phyloP scores from a whole-genome alignment of 108 stramenopile species.

The Cyclotella choctawhatcheeana region DNA sequence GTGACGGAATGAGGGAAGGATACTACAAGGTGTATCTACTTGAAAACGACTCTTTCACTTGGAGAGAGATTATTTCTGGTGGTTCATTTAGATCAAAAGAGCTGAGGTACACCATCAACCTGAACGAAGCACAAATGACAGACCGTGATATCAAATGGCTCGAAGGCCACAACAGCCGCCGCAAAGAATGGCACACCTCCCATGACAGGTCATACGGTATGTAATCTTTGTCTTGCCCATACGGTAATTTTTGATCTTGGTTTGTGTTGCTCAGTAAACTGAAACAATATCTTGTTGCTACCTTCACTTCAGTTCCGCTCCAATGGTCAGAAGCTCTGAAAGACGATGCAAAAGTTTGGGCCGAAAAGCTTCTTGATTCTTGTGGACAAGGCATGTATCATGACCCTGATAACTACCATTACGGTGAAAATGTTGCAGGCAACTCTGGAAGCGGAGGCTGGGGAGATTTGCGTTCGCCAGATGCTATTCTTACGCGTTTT shows the following conservation, averaged over 20 bases:
- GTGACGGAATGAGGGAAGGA: not conserved
- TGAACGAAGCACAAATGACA: slow-evolving; percentile 23
- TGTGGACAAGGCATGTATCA: slow-evolving; percentile 48
- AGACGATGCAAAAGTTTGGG: slow-evolving; percentile 32
- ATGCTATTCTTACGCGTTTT: slow-evolving; percentile 28
- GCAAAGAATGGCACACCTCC: slow-evolving; percentile 19
- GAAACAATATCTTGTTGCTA: too few species aligned
- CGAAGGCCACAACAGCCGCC: slow-evolving; percentile 16
- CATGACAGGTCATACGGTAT: slow-evolving; percentile 14
- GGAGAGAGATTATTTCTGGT: slow-evolving; percentile 23
- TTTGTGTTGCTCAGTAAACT: too few species aligned
- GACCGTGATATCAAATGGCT: slow-evolving; percentile 24
- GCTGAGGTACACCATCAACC: slow-evolving; percentile 18
- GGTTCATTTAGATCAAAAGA: slow-evolving; percentile 29
- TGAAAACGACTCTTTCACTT: slow-evolving; percentile 9
- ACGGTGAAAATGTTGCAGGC: slow-evolving; percentile 38
- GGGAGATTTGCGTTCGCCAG: slow-evolving; percentile 19
- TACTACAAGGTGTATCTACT: slow-evolving; percentile 18
- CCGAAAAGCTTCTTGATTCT: slow-evolving; percentile 23
- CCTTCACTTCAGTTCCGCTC: slow-evolving; percentile 15
- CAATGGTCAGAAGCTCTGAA: slow-evolving; percentile 30
- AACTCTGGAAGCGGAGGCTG: slow-evolving; percentile 40
- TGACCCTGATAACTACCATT: slow-evolving; percentile 30
- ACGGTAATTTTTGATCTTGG: not conserved
- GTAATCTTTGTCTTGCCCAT: not conserved